These are phyloP conservation scores for Lagenidium giganteum DNA, from an alignment of 352 stramenopile species.

Conservation along the genomic window DNA sequence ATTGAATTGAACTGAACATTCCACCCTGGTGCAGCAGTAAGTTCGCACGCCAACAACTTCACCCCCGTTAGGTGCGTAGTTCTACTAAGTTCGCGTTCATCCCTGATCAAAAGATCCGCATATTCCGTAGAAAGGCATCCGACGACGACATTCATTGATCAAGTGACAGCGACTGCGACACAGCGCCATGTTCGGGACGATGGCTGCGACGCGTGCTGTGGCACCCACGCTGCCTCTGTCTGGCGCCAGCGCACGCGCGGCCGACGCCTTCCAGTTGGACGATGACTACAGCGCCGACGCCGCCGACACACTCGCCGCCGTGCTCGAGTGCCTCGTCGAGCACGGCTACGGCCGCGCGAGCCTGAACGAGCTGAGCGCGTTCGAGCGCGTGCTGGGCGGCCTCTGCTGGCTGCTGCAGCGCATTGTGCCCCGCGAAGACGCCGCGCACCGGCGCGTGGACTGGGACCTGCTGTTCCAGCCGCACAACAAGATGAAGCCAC, in stretches of 20 bases:
- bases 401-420: slow-evolving; percentile 59
- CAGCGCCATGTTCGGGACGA: too few species aligned
- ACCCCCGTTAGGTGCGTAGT: too few species aligned
- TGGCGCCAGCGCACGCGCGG: slow-evolving; percentile 1
- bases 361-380: slow-evolving; percentile 34
- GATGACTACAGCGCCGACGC: slow-evolving; percentile 15
- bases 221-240: too few species aligned
- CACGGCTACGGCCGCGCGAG: slow-evolving; percentile 42
- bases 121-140: too few species aligned
- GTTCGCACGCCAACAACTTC: too few species aligned
- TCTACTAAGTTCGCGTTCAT: too few species aligned
- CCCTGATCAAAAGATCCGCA: too few species aligned
- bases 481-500: slow-evolving; percentile 61
- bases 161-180: too few species aligned
- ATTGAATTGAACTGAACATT: too few species aligned
- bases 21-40: too few species aligned
- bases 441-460: slow-evolving; percentile 33
- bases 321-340: slow-evolving; percentile 25
- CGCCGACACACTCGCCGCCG: slow-evolving; percentile 15
- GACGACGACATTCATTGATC: too few species aligned
- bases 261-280: slow-evolving; percentile 7
- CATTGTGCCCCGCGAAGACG: slow-evolving; percentile 43
- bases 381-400: slow-evolving; percentile 58
- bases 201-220: too few species aligned
- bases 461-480: slow-evolving; percentile 62